These are phyloP conservation scores for Grifola frondosa DNA, from an alignment of 1,284 basidiomycete species.

Conservation along the genomic window DNA sequence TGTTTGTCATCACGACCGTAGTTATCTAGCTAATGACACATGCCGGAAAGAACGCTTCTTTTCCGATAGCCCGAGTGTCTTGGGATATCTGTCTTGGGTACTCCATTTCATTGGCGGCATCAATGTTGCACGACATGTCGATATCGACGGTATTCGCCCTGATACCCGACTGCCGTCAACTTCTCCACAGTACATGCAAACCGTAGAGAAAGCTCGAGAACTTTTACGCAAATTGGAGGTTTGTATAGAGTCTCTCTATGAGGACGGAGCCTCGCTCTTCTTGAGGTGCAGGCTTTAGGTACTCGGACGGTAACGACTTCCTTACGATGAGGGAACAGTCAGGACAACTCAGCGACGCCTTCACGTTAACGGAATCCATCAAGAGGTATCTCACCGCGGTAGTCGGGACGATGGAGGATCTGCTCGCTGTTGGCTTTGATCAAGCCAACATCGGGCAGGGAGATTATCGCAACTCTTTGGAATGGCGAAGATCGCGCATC, in stretches of 20 bases:
- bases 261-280: constrained; percentile 62
- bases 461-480: constrained; percentile 70
- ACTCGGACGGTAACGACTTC: constrained; percentile 12
- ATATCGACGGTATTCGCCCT: constrained; percentile 69
- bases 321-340: constrained; percentile 7
- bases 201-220: constrained; percentile 61
- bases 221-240: constrained; percentile 71
- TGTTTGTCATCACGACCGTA: not conserved
- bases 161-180: constrained; percentile 40
- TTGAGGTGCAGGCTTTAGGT: constrained; percentile 52
- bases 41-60: constrained; percentile 24
- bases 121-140: constrained; percentile 74
- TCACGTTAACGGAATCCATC: no score
- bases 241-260: constrained; percentile 67
- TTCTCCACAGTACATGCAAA: constrained; percentile 54
- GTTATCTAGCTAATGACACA: not conserved
- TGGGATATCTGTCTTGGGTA: constrained; percentile 55
- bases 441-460: constrained; percentile 66
- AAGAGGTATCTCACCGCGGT: constrained; percentile 23
- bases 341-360: no score
- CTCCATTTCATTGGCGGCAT: constrained; percentile 62
- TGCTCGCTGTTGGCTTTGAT: constrained; percentile 64
- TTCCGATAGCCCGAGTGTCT: constrained; percentile 42
- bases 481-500: constrained; percentile 69
- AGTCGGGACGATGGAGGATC: constrained; percentile 57